Base-by-base conservation (phyloP, 2,329 filamentous ascomycete species). In the Graphium sp. region DNA sequence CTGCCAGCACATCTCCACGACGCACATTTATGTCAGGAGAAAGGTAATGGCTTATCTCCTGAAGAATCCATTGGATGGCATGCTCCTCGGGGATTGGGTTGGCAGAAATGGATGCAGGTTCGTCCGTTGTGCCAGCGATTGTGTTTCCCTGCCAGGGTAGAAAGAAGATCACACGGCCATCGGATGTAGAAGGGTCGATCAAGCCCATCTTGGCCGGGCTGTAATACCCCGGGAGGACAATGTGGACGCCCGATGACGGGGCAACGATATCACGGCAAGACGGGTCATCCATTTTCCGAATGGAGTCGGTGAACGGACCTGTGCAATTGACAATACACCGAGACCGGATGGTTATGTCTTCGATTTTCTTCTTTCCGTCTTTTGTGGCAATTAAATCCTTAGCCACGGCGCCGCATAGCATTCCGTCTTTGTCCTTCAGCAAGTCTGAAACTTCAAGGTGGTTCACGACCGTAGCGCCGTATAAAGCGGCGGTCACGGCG, bases 61-160 rank as follows among this genome's bases (percentile, higher is more conserved):
- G 73, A 21, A 92, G 57, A 44, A 92, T 91, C 80, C 82, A 91
- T 42, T 80, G 66, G 41, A 91, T 89, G 40, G 87, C 82, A 40
- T 83, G 66, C 51, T 92, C 81, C 18, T 76, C 74, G 7, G 83
- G 78, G 18, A 84, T 48, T 1, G 83, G 83, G 41, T 87, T 77
- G 22, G 64, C 60, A 5, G 67, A 68, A 39, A 92, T 81, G 18
- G 63, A 56, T 21, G 75, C 78, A 4, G 81, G 74, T 22, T 78
- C 74, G 46, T 91, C 83, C 6, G 82, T 91, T 5, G 83, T 91
- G 35, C 83, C 83, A 25, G 82, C 83, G 44, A 91, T 89, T 10
- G 82, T 91, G 55, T 89, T 89, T 27, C 82, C 82, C 55, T 91
- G 82, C 83, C 83, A 91, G 14, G 83, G 83, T 22, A 91, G 62